Percentiles rank a stretch among this genome's conserved stretches.
Evolutionary conservation across 108 stramenopile species (phyloP).

Genomic region (Nitzschia sp.): DNA sequence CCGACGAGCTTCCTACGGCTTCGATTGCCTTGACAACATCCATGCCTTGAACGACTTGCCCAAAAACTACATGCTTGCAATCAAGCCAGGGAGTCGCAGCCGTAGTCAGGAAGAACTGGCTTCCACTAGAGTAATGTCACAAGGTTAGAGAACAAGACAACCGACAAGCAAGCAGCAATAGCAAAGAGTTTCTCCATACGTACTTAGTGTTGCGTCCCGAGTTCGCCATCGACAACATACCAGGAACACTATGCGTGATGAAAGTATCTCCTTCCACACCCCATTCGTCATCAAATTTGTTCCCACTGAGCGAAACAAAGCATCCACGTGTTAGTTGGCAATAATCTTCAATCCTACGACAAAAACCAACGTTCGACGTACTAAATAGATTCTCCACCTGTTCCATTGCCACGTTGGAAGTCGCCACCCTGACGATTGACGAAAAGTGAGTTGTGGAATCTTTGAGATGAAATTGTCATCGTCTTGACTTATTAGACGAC

Average conservation of each 20-base stretch:
- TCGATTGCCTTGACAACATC: slow-evolving; percentile 88
- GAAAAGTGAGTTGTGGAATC: too few species aligned
- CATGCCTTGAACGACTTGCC: slow-evolving; percentile 61
- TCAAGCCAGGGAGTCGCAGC: slow-evolving; percentile 74
- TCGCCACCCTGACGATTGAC: slow-evolving; percentile 83
- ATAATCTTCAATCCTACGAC: not conserved
- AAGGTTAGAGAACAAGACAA: not conserved
- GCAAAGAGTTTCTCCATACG: not conserved
- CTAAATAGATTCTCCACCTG: slow-evolving; percentile 86
- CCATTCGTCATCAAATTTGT: slow-evolving; percentile 75
- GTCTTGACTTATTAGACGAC: not conserved
- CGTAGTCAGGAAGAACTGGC: slow-evolving; percentile 89
- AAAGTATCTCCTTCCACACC: slow-evolving; percentile 42
- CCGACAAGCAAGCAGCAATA: not conserved
- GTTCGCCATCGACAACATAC: slow-evolving; percentile 88
- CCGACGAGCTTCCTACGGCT: slow-evolving; percentile 53
- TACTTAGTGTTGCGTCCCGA: slow-evolving; percentile 80
- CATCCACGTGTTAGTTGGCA: not conserved
- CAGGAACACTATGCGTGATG: slow-evolving; percentile 53
- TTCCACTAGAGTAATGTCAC: slow-evolving; percentile 1
- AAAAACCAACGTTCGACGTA: slow-evolving; percentile 30
- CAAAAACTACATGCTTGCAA: slow-evolving; percentile 91
- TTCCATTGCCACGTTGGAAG: slow-evolving; percentile 81
- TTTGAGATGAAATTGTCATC: not conserved
- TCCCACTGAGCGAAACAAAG: slow-evolving; percentile 6